phyloP scores from a whole-genome alignment of 139 green algal genomes.

The Mychonastes homosphaera region DNA sequence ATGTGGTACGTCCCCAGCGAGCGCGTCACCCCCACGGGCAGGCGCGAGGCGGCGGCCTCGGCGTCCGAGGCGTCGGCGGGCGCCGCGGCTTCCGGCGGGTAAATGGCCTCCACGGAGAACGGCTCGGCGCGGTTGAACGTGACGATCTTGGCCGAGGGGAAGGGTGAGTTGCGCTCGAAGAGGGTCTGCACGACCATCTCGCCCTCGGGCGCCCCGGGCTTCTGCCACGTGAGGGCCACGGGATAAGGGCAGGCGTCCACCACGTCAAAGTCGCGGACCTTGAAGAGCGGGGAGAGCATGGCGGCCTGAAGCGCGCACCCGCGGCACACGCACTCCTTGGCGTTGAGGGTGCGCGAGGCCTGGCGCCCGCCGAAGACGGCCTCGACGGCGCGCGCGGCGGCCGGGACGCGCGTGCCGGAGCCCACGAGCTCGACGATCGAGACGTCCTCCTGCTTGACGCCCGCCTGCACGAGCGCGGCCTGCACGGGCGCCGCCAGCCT shows the following conservation, averaged over 20 bases:
- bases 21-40: neutral
- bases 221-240: constrained; percentile 76
- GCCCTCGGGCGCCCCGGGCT: constrained; percentile 73
- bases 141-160: constrained; percentile 85
- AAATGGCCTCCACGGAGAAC: constrained; percentile 66
- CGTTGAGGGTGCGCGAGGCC: constrained; percentile 83
- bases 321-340: constrained; percentile 83
- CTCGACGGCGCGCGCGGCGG: constrained; percentile 42
- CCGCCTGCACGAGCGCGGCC: constrained; percentile 18
- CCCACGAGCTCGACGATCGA: constrained; percentile 84
- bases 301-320: constrained; percentile 93
- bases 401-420: constrained; percentile 69
- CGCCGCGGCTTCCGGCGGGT: constrained; percentile 51
- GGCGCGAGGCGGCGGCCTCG: neutral
- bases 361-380: constrained; percentile 56
- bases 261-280: constrained; percentile 93
- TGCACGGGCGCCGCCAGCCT: constrained; percentile 44
- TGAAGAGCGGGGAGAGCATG: constrained; percentile 95
- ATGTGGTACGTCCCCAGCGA: constrained; percentile 28
- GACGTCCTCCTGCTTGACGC: constrained; percentile 45
- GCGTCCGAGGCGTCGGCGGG: constrained; percentile 18
- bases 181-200: constrained; percentile 35
- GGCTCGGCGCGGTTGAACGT: constrained; percentile 76
- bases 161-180: constrained; percentile 55
- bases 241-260: constrained; percentile 76